Evolutionary conservation across 768 basidiomycete genomes (phyloP).

Genomic region (Exsudoporus frostii): DNA sequence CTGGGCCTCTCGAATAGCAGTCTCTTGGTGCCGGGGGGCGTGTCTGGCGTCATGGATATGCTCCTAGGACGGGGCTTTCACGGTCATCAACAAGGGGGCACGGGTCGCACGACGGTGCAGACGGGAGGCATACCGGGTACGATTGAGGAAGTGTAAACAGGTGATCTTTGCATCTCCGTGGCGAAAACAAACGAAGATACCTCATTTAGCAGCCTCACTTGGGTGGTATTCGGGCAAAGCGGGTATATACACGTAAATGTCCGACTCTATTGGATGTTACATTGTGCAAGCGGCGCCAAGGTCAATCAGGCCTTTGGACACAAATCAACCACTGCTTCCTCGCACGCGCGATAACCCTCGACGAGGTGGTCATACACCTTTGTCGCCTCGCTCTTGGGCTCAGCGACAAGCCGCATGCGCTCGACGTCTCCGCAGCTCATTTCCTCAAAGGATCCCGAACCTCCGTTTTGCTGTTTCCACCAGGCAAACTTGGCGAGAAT

Average conservation of each 20-base stretch:
- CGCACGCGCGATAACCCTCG: conserved; percentile 2
- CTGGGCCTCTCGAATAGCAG: neutral
- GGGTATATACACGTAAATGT: neutral
- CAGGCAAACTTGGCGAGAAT: conserved; percentile 9
- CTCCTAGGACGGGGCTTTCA: neutral
- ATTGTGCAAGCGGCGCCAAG: neutral
- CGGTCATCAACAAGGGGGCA: neutral
- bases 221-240: neutral
- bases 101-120: neutral
- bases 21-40: conserved; percentile 6
- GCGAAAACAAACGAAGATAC: conserved; percentile 8
- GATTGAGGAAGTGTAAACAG: neutral
- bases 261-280: neutral
- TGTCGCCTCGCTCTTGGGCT: neutral
- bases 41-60: conserved; percentile 1
- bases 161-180: conserved; percentile 10
- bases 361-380: conserved; percentile 2
- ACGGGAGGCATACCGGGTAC: neutral
- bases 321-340: conserved; percentile 1
- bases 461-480: conserved; percentile 3
- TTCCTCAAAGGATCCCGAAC: conserved; percentile 1
- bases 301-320: neutral
- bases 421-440: neutral
- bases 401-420: conserved; percentile 6
- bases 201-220: conserved; percentile 10